Evolutionary conservation across 352 stramenopile genomes (phyloP).

Genomic region (Phytophthora brassicae): DNA sequence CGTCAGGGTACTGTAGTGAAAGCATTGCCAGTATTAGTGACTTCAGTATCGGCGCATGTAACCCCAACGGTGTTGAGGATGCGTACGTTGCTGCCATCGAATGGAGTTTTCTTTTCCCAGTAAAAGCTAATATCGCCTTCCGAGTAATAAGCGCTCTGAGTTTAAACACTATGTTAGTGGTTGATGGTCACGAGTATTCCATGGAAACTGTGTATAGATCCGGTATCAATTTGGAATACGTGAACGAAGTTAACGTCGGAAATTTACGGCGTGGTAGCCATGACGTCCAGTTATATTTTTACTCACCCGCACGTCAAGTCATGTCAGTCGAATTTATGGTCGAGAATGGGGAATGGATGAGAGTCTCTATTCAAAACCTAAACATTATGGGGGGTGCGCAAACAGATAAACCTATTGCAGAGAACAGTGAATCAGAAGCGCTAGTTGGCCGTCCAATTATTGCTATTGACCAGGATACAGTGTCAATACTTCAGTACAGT

Average conservation of each 20-base stretch:
- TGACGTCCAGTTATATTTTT: constrained; percentile 14
- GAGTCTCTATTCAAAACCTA: constrained; percentile 15
- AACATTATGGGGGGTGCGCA: too few relatives aligned
- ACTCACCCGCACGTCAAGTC: constrained; percentile 6
- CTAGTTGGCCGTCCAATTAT: constrained; percentile 11
- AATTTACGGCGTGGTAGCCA: constrained; percentile 19
- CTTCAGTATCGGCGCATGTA: constrained; percentile 8
- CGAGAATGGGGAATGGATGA: constrained; percentile 9
- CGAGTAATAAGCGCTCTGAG: constrained; percentile 10
- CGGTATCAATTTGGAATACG: constrained; percentile 18
- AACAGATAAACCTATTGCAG: too few relatives aligned
- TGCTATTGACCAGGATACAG: constrained; percentile 24
- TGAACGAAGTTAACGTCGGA: constrained; percentile 7
- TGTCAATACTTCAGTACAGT: constrained; percentile 12
- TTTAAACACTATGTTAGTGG: constrained; percentile 12
- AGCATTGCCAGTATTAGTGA: constrained; percentile 5
- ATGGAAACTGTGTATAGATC: constrained; percentile 5
- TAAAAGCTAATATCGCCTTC: constrained; percentile 3
- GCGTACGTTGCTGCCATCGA: constrained; percentile 18
- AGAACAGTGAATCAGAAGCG: constrained; percentile 17
- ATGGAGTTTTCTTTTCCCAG: constrained; percentile 17
- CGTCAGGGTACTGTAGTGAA: constrained; percentile 8
- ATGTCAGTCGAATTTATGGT: constrained; percentile 21
- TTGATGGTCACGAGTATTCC: constrained; percentile 10
- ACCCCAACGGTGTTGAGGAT: not conserved